Evolutionary conservation across 139 green algal genomes (phyloP).

Genomic region (Tetradesmus lagerheimii): DNA sequence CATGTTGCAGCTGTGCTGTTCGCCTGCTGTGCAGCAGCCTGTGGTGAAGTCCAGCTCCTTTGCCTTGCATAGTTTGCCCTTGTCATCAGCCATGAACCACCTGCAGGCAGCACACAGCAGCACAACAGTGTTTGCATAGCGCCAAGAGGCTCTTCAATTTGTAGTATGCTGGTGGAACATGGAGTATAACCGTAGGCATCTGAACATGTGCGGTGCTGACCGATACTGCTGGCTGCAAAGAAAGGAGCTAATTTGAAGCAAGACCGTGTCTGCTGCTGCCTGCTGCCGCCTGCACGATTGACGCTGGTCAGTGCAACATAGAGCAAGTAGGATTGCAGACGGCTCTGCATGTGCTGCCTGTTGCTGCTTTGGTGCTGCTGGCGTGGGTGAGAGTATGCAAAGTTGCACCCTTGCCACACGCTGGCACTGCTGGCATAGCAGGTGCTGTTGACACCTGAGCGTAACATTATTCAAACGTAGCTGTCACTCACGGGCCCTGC

Average conservation of each 20-base stretch:
- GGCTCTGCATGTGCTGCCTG: not conserved
- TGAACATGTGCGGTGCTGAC: not conserved
- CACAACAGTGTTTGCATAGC: no score
- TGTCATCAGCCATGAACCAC: constrained; percentile 69
- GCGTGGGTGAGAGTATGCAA: not conserved
- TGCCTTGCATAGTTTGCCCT: constrained; percentile 69
- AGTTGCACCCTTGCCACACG: not conserved
- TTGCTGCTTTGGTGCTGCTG: not conserved
- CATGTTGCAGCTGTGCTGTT: constrained; percentile 65
- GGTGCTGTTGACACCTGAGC: not conserved
- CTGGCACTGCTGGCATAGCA: not conserved
- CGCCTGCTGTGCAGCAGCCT: constrained; percentile 74
- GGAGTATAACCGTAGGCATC: no score
- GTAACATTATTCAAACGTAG: not conserved
- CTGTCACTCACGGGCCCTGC: constrained; percentile 42
- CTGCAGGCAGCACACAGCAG: constrained; percentile 47
- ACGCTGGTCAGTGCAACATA: no score
- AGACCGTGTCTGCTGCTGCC: not conserved
- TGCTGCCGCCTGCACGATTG: not conserved
- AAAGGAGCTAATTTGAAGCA: no score
- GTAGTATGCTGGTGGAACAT: no score
- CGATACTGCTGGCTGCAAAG: not conserved
- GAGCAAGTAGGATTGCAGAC: no score
- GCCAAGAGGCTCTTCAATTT: no score
- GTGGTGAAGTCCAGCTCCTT: constrained; percentile 61